A percentile compares a stretch with the other conserved stretches of the same genome.
These are phyloP conservation scores for Calvatia gigantea DNA, from an alignment of 768 basidiomycete genomes.

Conservation along the genomic window DNA sequence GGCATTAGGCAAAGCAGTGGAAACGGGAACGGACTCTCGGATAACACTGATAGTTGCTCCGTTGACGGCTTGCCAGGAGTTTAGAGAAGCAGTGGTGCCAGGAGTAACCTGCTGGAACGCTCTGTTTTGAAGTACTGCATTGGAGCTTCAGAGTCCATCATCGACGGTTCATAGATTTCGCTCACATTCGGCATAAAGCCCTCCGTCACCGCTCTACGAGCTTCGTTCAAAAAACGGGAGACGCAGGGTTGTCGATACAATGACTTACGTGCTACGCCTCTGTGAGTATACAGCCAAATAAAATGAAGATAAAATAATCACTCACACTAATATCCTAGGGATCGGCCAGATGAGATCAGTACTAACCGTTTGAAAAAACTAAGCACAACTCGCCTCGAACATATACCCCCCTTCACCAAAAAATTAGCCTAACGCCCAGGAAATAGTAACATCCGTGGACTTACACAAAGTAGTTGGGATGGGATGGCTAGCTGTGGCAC, in stretches of 20 bases:
- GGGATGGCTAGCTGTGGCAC: conserved; percentile 44
- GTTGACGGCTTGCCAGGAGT: conserved; percentile 49
- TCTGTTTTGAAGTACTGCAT: conserved; percentile 61
- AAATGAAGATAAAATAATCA: conserved; percentile 9
- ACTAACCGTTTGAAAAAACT: background rate
- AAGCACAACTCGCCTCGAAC: conserved; percentile 45
- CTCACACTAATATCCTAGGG: conserved; percentile 60
- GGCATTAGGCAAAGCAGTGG: conserved; percentile 58
- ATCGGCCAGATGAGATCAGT: background rate
- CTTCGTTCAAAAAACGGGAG: background rate
- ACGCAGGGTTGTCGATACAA: background rate
- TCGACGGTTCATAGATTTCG: background rate
- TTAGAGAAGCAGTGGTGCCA: conserved; percentile 45
- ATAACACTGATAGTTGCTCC: conserved; percentile 48
- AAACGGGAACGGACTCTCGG: conserved; percentile 48
- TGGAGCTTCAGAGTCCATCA: background rate
- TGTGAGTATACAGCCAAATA: background rate
- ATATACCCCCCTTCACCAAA: conserved; percentile 32
- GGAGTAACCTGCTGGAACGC: conserved; percentile 65
- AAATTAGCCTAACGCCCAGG: background rate
- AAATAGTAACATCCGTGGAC: conserved; percentile 17
- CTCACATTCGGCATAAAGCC: conserved; percentile 61
- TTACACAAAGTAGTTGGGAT: conserved; percentile 52
- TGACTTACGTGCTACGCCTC: conserved; percentile 30
- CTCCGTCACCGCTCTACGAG: conserved; percentile 61